Percentiles rank a stretch among this genome's conserved stretches.
Evolutionary conservation across 1,284 basidiomycete genomes (phyloP).

Genomic region (Retiboletus flavoniger): DNA sequence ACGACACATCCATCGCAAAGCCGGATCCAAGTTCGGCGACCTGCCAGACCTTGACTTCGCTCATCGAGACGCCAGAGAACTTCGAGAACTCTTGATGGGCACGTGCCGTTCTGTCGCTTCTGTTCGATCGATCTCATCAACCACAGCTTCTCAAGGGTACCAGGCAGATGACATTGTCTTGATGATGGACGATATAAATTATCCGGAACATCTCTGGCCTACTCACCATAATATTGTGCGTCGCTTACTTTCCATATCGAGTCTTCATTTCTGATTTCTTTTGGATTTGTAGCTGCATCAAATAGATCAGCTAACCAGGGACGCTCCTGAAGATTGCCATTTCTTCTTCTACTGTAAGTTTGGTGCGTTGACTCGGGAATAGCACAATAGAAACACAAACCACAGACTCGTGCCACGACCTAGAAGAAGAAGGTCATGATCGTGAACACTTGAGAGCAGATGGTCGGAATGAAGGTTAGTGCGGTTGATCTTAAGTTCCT

Average conservation of each 20-base stretch:
- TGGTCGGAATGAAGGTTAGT: constrained; percentile 38
- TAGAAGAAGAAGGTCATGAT: constrained; percentile 25
- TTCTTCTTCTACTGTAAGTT: constrained; percentile 41
- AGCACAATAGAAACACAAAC: neutral
- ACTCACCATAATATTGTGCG: constrained; percentile 33
- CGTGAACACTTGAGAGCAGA: constrained; percentile 28
- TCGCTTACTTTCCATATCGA: neutral
- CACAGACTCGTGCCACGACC: constrained; percentile 36
- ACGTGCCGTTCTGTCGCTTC: neutral
- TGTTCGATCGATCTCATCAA: constrained; percentile 3
- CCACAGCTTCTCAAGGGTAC: constrained; percentile 27
- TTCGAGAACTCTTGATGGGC: constrained; percentile 21
- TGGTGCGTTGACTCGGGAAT: neutral
- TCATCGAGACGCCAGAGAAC: constrained; percentile 22
- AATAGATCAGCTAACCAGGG: constrained; percentile 30
- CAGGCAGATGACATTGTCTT: constrained; percentile 27
- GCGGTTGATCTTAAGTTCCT: neutral
- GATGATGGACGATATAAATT: constrained; percentile 30
- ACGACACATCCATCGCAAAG: constrained; percentile 9
- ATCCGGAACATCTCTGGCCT: constrained; percentile 22
- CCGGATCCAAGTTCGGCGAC: neutral
- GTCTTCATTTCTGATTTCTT: neutral
- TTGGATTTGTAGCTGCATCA: constrained; percentile 19
- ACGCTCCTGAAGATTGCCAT: constrained; percentile 31
- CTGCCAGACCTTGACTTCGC: constrained; percentile 18